phyloP scores from a whole-genome alignment of 805 yeast genomes.

The Suhomyces sp. region DNA sequence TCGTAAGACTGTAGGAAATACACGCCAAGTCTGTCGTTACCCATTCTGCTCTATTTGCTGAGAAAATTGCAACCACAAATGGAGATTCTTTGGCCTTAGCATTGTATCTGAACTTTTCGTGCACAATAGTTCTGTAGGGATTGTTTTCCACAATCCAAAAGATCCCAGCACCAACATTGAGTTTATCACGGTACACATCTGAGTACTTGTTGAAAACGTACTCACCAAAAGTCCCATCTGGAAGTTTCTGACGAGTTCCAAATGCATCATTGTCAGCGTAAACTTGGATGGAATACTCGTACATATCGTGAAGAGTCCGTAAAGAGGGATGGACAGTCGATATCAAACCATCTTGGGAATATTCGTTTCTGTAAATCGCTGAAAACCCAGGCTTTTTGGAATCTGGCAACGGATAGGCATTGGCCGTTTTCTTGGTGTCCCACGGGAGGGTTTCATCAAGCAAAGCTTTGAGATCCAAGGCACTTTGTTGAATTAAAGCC shows the following conservation, averaged over 20 bases:
- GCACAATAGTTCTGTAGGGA: constrained; percentile 28
- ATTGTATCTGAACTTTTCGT: constrained; percentile 22
- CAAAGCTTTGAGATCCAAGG: constrained; percentile 12
- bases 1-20: constrained; percentile 42
- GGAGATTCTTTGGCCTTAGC: constrained; percentile 21
- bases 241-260: constrained; percentile 39
- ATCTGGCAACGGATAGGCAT: constrained; percentile 35
- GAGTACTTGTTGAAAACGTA: constrained; percentile 30
- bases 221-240: constrained; percentile 30
- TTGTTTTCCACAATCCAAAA: constrained; percentile 32
- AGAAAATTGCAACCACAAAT: constrained; percentile 56
- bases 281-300: constrained; percentile 39
- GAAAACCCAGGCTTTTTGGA: constrained; percentile 47
- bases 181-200: constrained; percentile 31
- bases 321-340: constrained; percentile 44
- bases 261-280: constrained; percentile 43
- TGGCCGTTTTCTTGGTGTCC: constrained; percentile 6
- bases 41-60: constrained; percentile 69
- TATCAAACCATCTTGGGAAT: constrained; percentile 25
- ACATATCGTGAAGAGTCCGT: constrained; percentile 45
- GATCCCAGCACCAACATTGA: constrained; percentile 41
- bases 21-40: constrained; percentile 67
- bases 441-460: no score
- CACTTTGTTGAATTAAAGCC: constrained; percentile 16
- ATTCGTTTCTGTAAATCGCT: constrained; percentile 47